A percentile compares a stretch with the other conserved stretches of the same genome.
phyloP scores from a whole-genome alignment of 805 yeast species.

The Yarrowia sp. region DNA sequence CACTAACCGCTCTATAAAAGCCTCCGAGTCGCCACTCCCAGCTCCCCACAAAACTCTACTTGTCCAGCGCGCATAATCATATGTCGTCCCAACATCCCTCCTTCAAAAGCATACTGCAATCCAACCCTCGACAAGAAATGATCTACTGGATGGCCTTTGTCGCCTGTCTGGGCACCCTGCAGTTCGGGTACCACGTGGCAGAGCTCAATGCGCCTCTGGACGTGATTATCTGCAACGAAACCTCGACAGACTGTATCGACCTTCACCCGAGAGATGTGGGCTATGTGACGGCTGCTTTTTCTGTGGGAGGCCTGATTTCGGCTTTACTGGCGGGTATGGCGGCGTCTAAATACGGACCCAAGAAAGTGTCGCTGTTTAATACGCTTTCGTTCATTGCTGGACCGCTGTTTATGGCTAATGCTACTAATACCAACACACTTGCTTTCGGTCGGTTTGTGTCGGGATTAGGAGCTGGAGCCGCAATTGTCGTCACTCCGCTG shows the following conservation, averaged over 20 bases:
- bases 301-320: conserved; percentile 80
- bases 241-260: conserved; percentile 50
- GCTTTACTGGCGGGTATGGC: conserved; percentile 65
- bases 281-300: conserved; percentile 69
- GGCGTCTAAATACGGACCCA: conserved; percentile 67
- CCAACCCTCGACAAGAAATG: conserved; percentile 8
- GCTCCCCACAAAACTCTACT: conserved; percentile 17
- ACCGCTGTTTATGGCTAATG: conserved; percentile 55
- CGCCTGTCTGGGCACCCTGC: conserved; percentile 75
- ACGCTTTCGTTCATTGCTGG: conserved; percentile 57
- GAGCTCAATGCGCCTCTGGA: conserved; percentile 89
- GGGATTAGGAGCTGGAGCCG: conserved; percentile 85
- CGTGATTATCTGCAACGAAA: conserved; percentile 55
- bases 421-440: conserved; percentile 47
- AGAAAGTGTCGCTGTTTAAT: conserved; percentile 51
- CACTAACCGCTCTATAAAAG: not conserved
- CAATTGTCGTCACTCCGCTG: conserved; percentile 81
- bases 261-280: conserved; percentile 47
- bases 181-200: conserved; percentile 93
- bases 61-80: not conserved
- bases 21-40: not conserved
- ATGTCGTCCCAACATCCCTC: conserved; percentile 10
- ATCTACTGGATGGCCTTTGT: conserved; percentile 41
- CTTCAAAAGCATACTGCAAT: conserved; percentile 16
- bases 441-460: conserved; percentile 69